These are phyloP conservation scores for Pseudogymnoascus sp. DNA, from an alignment of 2,329 filamentous ascomycete genomes.

Conservation along the genomic window DNA sequence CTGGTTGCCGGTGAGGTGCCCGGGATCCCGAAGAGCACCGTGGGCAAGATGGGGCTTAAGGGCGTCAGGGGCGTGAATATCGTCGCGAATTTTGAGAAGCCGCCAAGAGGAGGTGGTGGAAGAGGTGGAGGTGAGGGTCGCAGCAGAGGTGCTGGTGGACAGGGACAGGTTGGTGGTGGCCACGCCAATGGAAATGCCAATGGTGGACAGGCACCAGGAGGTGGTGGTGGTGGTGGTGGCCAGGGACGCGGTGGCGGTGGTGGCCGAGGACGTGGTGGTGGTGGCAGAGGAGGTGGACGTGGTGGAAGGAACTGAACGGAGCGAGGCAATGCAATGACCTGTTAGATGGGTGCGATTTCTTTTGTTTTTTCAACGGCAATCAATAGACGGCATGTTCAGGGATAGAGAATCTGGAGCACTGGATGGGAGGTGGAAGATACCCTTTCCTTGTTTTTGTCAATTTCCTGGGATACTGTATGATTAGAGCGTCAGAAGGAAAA, in stretches of 20 bases:
- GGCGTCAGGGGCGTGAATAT: slow-evolving; percentile 42
- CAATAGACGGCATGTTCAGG: slow-evolving; percentile 6
- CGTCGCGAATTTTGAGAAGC: slow-evolving; percentile 31
- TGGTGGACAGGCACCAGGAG: slow-evolving; percentile 11
- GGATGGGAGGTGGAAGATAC: slow-evolving; percentile 6
- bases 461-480: neutral
- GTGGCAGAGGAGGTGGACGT: slow-evolving; percentile 12
- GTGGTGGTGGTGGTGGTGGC: slow-evolving; percentile 16
- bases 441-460: slow-evolving; percentile 6
- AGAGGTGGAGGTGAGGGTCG: slow-evolving; percentile 15
- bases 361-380: slow-evolving; percentile 1
- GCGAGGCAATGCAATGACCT: slow-evolving; percentile 1
- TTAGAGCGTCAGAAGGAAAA: neutral
- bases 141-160: slow-evolving; percentile 13
- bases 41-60: slow-evolving; percentile 51
- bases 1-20: slow-evolving; percentile 42
- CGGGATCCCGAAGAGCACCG: slow-evolving; percentile 36
- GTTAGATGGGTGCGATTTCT: slow-evolving; percentile 22
- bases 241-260: slow-evolving; percentile 15
- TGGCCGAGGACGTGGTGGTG: slow-evolving; percentile 6
- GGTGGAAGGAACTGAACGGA: slow-evolving; percentile 6
- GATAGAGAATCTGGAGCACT: slow-evolving; percentile 7
- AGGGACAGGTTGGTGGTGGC: slow-evolving; percentile 10
- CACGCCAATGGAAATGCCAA: slow-evolving; percentile 20
- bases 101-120: slow-evolving; percentile 26